These are phyloP conservation scores for Lanmaoa rubissima DNA, from an alignment of 768 basidiomycete species.

Conservation along the genomic window DNA sequence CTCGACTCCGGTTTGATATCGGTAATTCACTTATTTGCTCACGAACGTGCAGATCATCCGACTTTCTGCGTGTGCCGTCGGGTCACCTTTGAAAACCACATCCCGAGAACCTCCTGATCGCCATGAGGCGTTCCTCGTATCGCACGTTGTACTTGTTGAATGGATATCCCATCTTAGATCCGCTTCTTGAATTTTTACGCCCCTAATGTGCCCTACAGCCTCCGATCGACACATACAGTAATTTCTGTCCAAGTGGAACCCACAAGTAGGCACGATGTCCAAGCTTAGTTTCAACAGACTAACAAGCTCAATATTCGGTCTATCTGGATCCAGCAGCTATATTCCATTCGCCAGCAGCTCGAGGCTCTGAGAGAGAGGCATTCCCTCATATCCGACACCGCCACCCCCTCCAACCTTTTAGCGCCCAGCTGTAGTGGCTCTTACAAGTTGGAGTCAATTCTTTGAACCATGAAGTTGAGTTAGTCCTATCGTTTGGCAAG, in stretches of 20 bases:
- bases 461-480: too few species aligned
- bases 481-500: too few species aligned
- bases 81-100: neutral
- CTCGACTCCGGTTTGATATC: neutral
- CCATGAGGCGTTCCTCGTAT: neutral
- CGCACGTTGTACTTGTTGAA: neutral
- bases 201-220: neutral
- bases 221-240: slow-evolving; percentile 3
- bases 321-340: too few species aligned
- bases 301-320: too few species aligned
- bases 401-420: neutral
- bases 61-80: slow-evolving; percentile 1
- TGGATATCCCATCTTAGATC: slow-evolving; percentile 1
- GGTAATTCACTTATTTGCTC: neutral
- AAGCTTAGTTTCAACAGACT: too few species aligned
- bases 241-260: neutral
- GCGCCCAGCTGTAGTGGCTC: too few species aligned
- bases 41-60: slow-evolving; percentile 14
- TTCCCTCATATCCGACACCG: too few species aligned
- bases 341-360: too few species aligned
- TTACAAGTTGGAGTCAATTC: neutral
- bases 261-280: neutral
- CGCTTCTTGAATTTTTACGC: neutral
- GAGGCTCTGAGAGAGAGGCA: too few species aligned
- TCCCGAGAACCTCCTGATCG: slow-evolving; percentile 20